phyloP scores from a whole-genome alignment of 257 asterid genomes.

The Scutellaria barbata region DNA sequence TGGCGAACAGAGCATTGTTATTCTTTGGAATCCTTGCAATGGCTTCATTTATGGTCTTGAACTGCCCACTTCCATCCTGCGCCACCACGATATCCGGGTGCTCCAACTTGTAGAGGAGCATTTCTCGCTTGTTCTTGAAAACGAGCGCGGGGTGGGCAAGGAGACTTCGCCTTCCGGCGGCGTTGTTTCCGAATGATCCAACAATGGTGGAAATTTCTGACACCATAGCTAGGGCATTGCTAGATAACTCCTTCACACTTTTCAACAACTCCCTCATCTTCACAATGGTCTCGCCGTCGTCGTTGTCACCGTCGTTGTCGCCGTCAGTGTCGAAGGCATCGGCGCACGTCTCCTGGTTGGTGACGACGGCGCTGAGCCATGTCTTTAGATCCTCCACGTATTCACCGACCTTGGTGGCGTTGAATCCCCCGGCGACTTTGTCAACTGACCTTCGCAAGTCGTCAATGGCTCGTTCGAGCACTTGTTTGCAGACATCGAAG shows the following conservation, averaged over 20 bases:
- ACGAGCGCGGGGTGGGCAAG: too few species aligned
- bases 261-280: constrained; percentile 53
- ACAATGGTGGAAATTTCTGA: constrained; percentile 38
- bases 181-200: constrained; percentile 19
- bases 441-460: constrained; percentile 55
- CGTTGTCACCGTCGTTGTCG: constrained; percentile 42
- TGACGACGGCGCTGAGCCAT: constrained; percentile 72
- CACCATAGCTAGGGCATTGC: constrained; percentile 59
- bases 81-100: constrained; percentile 61
- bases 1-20: constrained; percentile 33
- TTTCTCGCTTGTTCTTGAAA: background rate
- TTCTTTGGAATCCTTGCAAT: constrained; percentile 39
- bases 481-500: constrained; percentile 46
- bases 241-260: constrained; percentile 38
- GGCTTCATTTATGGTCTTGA: constrained; percentile 54
- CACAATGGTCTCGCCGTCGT: constrained; percentile 50
- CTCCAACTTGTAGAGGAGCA: background rate
- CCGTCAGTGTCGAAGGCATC: constrained; percentile 57
- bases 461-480: constrained; percentile 47
- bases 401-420: constrained; percentile 28
- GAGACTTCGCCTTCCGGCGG: constrained; percentile 24
- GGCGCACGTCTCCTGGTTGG: constrained; percentile 65
- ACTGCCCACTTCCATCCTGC: constrained; percentile 63
- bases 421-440: constrained; percentile 40
- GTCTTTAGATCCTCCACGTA: constrained; percentile 50